A percentile compares a stretch with the other conserved stretches of the same genome.
These are phyloP conservation scores for Psilocybe cyanescens DNA, from an alignment of 768 basidiomycete species.

Conservation along the genomic window DNA sequence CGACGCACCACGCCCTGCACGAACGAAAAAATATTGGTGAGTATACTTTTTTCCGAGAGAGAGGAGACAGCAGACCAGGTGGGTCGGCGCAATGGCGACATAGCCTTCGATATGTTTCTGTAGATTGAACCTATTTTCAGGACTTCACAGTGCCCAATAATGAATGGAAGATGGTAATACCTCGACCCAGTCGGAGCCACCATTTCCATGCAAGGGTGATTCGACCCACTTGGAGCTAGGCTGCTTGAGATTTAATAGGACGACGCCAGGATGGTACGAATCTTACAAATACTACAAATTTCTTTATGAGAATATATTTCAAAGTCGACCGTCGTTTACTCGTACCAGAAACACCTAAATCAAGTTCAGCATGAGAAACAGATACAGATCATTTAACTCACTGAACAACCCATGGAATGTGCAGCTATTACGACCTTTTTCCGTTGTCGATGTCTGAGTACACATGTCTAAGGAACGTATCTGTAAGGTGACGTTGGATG, in stretches of 20 bases:
- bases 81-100: slow-evolving; percentile 84
- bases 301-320: neutral
- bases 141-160: neutral
- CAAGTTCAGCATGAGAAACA: neutral
- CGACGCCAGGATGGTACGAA: neutral
- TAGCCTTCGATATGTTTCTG: slow-evolving; percentile 87
- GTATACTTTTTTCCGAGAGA: neutral
- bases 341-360: slow-evolving; percentile 56
- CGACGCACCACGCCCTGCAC: slow-evolving; percentile 73
- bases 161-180: slow-evolving; percentile 37
- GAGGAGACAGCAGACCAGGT: slow-evolving; percentile 57
- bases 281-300: slow-evolving; percentile 81
- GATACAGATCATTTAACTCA: slow-evolving; percentile 35
- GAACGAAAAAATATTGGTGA: neutral
- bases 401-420: slow-evolving; percentile 87
- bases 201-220: slow-evolving; percentile 77
- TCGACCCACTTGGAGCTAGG: slow-evolving; percentile 94
- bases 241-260: slow-evolving; percentile 39
- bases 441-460: slow-evolving; percentile 61
- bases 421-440: slow-evolving; percentile 84
- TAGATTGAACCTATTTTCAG: slow-evolving; percentile 3
- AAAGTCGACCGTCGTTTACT: neutral
- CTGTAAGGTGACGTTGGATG: neutral
- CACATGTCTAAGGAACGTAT: neutral
- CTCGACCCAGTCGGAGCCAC: slow-evolving; percentile 92